Evolutionary conservation across 805 yeast species (phyloP).

Genomic region (Ogataea pini): DNA sequence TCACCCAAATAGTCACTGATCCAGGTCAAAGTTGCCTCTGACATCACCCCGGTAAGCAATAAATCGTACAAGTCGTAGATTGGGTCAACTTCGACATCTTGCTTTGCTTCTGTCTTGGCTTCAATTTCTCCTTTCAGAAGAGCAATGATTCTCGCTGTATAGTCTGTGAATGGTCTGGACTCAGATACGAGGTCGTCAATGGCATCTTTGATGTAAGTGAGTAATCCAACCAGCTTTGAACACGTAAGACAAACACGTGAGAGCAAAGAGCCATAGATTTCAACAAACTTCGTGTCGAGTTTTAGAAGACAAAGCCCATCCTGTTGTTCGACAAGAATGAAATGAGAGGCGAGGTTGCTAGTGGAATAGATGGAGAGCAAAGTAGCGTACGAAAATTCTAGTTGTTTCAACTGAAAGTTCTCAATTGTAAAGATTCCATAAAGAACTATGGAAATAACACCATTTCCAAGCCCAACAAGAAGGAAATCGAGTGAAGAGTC

Average conservation of each 20-base stretch:
- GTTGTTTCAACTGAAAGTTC: slow-evolving; percentile 23
- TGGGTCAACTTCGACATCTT: slow-evolving; percentile 29
- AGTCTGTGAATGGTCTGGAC: slow-evolving; percentile 40
- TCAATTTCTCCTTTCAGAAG: slow-evolving; percentile 39
- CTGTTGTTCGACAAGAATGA: slow-evolving; percentile 24
- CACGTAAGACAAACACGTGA: slow-evolving; percentile 37
- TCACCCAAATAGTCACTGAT: slow-evolving; percentile 67
- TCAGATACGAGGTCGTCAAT: slow-evolving; percentile 32
- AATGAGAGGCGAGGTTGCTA: slow-evolving; percentile 28
- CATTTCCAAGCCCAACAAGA: slow-evolving; percentile 29
- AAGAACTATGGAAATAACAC: slow-evolving; percentile 28
- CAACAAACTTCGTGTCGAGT: slow-evolving; percentile 31
- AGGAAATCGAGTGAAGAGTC: slow-evolving; percentile 32
- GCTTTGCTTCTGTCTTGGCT: slow-evolving; percentile 15
- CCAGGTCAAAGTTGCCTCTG: slow-evolving; percentile 54
- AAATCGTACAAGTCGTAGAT: slow-evolving; percentile 46
- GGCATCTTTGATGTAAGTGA: slow-evolving; percentile 38
- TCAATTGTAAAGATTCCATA: slow-evolving; percentile 38
- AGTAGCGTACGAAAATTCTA: slow-evolving; percentile 17
- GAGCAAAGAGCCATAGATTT: slow-evolving; percentile 30
- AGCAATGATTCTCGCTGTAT: slow-evolving; percentile 36
- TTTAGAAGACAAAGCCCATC: slow-evolving; percentile 24
- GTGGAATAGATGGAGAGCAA: slow-evolving; percentile 23
- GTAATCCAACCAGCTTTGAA: slow-evolving; percentile 37
- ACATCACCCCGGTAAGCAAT: slow-evolving; percentile 55